Evolutionary conservation across 495 filamentous ascomycete species (phyloP).

Genomic region (Oidiodendron maius): DNA sequence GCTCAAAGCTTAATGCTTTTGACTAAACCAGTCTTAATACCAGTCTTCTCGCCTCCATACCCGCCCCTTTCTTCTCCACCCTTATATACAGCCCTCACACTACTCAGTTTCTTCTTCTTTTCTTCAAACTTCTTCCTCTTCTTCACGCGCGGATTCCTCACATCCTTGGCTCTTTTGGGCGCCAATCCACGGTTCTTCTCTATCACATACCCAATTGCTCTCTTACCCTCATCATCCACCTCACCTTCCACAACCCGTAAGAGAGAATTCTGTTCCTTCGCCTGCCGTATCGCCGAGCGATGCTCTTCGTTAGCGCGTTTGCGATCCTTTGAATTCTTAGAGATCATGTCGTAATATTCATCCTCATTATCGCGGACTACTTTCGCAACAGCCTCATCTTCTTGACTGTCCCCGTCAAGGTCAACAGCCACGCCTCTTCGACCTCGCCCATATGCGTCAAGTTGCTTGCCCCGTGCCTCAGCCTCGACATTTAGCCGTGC

Average conservation of each 20-base stretch:
- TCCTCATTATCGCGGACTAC: slow-evolving; percentile 57
- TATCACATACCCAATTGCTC: slow-evolving; percentile 85
- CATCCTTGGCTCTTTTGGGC: slow-evolving; percentile 84
- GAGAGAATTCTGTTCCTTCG: slow-evolving; percentile 37
- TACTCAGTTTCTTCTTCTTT: slow-evolving; percentile 90
- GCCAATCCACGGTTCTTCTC: slow-evolving; percentile 95
- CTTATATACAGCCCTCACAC: slow-evolving; percentile 75
- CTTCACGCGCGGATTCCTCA: slow-evolving; percentile 93
- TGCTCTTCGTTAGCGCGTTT: slow-evolving; percentile 60
- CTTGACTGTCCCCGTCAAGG: slow-evolving; percentile 56
- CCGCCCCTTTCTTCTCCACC: slow-evolving; percentile 83
- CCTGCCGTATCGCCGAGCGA: slow-evolving; percentile 36
- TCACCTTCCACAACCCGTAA: slow-evolving; percentile 53
- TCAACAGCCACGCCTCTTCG: slow-evolving; percentile 32
- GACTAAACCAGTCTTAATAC: slow-evolving; percentile 89
- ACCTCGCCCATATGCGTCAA: slow-evolving; percentile 44
- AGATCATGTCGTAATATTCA: slow-evolving; percentile 85
- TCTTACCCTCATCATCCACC: slow-evolving; percentile 70
- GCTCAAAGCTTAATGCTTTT: slow-evolving; percentile 76
- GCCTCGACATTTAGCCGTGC: slow-evolving; percentile 81
- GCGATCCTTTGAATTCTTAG: slow-evolving; percentile 56
- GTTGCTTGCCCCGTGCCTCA: slow-evolving; percentile 69
- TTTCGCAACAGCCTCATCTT: slow-evolving; percentile 39
- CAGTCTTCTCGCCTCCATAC: slow-evolving; percentile 88
- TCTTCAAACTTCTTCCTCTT: slow-evolving; percentile 91